Conservation (phyloP, 108 stramenopile genomes). For the Asterionellopsis glacialis region DNA sequence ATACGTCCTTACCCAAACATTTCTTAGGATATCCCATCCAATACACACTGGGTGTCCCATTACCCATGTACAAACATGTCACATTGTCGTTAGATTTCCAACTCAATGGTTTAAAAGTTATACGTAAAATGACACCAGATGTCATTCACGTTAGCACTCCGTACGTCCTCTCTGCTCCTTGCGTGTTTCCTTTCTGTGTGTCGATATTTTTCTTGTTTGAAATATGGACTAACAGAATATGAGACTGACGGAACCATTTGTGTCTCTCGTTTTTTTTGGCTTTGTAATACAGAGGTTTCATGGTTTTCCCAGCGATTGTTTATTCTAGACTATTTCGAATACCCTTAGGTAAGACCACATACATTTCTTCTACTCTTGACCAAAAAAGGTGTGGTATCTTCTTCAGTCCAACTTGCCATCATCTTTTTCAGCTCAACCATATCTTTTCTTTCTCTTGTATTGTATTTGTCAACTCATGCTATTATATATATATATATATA, state of each 20-base stretch:
- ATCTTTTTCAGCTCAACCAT: background rate
- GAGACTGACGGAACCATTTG: no score
- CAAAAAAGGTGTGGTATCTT: background rate
- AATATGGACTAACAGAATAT: no score
- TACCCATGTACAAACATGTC: conserved; percentile 35
- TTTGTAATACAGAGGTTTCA: conserved; percentile 28
- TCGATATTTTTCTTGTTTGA: no score
- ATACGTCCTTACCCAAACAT: conserved; percentile 35
- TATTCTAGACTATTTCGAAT: conserved; percentile 23
- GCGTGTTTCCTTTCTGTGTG: background rate
- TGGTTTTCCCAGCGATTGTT: conserved; percentile 47
- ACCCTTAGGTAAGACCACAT: conserved; percentile 19
- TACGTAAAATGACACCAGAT: conserved; percentile 39
- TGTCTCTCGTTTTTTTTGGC: no score
- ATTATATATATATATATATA: no score
- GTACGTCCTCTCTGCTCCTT: background rate
- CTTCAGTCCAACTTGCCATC: background rate
- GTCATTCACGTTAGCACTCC: conserved; percentile 76
- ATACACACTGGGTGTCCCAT: conserved; percentile 39
- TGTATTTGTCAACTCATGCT: no score
- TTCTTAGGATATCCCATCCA: conserved; percentile 23
- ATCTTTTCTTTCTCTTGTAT: background rate
- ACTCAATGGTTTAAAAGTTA: conserved; percentile 15
- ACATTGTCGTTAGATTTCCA: conserved; percentile 26
- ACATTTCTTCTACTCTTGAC: conserved; percentile 31